Base-by-base conservation (phyloP, 352 stramenopile species). In the Globisporangium heterothallicum region DNA sequence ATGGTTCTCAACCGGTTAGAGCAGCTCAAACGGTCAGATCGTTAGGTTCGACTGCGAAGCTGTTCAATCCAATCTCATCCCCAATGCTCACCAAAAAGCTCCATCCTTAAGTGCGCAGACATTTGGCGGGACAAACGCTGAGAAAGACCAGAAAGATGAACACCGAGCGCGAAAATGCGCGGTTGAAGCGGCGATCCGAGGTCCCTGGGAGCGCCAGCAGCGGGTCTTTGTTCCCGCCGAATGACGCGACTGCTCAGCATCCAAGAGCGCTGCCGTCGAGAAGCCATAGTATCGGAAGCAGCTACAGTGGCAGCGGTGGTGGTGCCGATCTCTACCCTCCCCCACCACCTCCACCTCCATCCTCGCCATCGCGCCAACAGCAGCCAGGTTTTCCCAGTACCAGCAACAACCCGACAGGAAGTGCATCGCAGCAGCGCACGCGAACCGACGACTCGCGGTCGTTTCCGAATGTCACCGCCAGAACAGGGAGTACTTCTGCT, bases 161-260 rank as follows among this genome's bases (percentile, higher is more conserved):
- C 44, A 25, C 53, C 22, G 68, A 78, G 10, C 51, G 62, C 27
- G 61, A 72, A 26, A 41, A 58, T 32, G 66, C 61, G 35, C 65
- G 68, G 50, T 70, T 80, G 40, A 77, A 75, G 65, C 64, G 66
- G 41, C 70, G 67, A 14, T 61, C 70, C 10, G 70, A 76, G 58
- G 60, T 53, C 4, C 52, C 56, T 8, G 55, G 52, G 4, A 40
- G 63, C 16, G 44, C 52, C 6, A 43, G 21, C 26, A 32, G 26
- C 24, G 61, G 42, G 26, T 34, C 56, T 38, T 46, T 21, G 16
- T 24, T 16, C n/a, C 13, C 2, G 35, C 13, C 4, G 45, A 9
- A 43, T 16, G 51, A 36, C 21, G 12, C 32, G 4, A 38, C 12
- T 16, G 6, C 32, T 38, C 32, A 38, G 8, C n/a, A 38, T 8